These are phyloP conservation scores for Sedum album DNA, from an alignment of 164 flowering plant genomes.

Conservation along the genomic window DNA sequence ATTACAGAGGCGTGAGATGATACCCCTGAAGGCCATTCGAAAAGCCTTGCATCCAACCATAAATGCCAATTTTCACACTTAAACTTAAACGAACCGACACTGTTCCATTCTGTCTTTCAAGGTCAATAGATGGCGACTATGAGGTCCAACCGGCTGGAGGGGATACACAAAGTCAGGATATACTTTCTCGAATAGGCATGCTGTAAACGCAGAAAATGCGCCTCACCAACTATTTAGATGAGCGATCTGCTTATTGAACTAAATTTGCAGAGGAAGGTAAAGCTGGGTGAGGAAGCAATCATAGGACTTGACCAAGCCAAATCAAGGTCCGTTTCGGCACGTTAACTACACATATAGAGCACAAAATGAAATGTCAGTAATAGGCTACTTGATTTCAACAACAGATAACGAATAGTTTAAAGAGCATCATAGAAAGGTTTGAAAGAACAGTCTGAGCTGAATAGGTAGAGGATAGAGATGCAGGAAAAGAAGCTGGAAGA, in stretches of 20 bases:
- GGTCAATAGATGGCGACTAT: slow-evolving; percentile 33
- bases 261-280: slow-evolving; percentile 79
- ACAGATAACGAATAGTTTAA: slow-evolving; percentile 79
- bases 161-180: slow-evolving; percentile 57
- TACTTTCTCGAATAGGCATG: slow-evolving; percentile 65
- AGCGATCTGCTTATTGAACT: slow-evolving; percentile 56
- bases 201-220: slow-evolving; percentile 78
- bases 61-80: slow-evolving; percentile 15
- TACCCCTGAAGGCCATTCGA: slow-evolving; percentile 42
- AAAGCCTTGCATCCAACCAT: slow-evolving; percentile 32
- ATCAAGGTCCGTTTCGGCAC: slow-evolving; percentile 35
- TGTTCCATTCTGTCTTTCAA: slow-evolving; percentile 28
- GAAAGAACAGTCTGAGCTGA: slow-evolving; percentile 58
- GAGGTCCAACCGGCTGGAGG: slow-evolving; percentile 44
- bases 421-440: slow-evolving; percentile 58
- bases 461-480: slow-evolving; percentile 48
- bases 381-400: neutral
- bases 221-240: slow-evolving; percentile 72
- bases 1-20: slow-evolving; percentile 34
- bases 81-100: slow-evolving; percentile 18
- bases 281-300: slow-evolving; percentile 70
- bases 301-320: slow-evolving; percentile 69
- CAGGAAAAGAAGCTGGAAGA: slow-evolving; percentile 44
- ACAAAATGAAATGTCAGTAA: no score
- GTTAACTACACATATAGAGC: slow-evolving; percentile 9